Evolutionary conservation across 176 grass and related monocot genomes (phyloP).

Genomic region (Puccinellia tenuiflora): DNA sequence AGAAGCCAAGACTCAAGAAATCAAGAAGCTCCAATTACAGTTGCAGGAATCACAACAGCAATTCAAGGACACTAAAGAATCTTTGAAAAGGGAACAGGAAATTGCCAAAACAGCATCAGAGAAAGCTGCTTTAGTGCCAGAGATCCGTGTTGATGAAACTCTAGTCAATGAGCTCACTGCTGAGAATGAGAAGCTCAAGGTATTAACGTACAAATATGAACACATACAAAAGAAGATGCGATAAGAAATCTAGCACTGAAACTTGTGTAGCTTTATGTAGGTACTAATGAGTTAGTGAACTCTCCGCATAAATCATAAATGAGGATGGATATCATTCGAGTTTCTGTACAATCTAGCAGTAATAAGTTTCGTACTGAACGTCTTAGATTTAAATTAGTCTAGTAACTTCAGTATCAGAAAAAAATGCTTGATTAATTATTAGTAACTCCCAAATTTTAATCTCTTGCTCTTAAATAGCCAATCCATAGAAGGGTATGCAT

Average conservation of each 20-base stretch:
- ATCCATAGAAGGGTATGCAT: neutral
- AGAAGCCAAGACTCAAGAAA: slow-evolving; percentile 82
- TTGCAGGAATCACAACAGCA: slow-evolving; percentile 62
- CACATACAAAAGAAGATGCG: neutral
- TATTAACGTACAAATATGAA: slow-evolving; percentile 22
- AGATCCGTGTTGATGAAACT: slow-evolving; percentile 61
- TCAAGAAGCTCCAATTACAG: slow-evolving; percentile 52
- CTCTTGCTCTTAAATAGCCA: slow-evolving; percentile 9
- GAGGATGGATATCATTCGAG: neutral
- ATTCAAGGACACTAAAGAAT: slow-evolving; percentile 58
- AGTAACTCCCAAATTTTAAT: neutral
- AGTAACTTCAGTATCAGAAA: neutral
- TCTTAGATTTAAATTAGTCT: slow-evolving; percentile 5
- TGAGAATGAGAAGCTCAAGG: slow-evolving; percentile 87
- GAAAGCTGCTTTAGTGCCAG: slow-evolving; percentile 48
- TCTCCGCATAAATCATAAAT: neutral
- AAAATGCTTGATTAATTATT: slow-evolving; percentile 1
- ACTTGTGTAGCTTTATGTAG: slow-evolving; percentile 1
- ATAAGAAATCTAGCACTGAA: neutral
- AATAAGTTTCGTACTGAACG: neutral
- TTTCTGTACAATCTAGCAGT: neutral
- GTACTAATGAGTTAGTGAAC: neutral
- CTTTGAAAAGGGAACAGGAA: slow-evolving; percentile 55
- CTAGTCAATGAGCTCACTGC: slow-evolving; percentile 53
- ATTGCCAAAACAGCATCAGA: slow-evolving; percentile 50